A percentile compares a stretch with the other conserved stretches of the same genome.
Conservation (phyloP, 371 early-diverging fungal species). For the Thermomucor indicae-seudaticae region DNA sequence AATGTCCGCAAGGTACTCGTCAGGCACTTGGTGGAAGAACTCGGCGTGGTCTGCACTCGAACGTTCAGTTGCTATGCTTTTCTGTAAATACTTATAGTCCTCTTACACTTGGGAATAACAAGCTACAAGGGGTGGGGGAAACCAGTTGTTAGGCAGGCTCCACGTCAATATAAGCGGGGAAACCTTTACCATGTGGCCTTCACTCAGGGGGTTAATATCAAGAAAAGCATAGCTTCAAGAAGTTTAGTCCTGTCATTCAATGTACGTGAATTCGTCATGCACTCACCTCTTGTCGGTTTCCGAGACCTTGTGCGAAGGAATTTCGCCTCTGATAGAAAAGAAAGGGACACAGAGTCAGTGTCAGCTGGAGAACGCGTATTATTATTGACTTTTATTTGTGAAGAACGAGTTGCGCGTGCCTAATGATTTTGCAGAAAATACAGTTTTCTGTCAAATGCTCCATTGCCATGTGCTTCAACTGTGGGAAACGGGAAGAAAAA, state of each 20-base stretch:
- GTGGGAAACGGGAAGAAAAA: background rate
- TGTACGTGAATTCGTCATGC: background rate
- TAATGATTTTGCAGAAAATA: slow-evolving; percentile 90
- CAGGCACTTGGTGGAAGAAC: slow-evolving; percentile 86
- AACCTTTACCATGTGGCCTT: slow-evolving; percentile 78
- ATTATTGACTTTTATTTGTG: too few species aligned
- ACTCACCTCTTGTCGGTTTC: slow-evolving; percentile 77
- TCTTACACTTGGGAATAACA: slow-evolving; percentile 80
- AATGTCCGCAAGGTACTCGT: slow-evolving; percentile 78
- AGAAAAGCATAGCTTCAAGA: slow-evolving; percentile 59
- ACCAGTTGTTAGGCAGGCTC: too few species aligned
- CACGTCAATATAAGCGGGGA: too few species aligned
- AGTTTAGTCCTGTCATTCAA: background rate
- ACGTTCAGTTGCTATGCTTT: background rate
- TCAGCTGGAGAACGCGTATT: too few species aligned
- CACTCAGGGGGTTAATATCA: slow-evolving; percentile 76
- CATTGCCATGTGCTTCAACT: background rate
- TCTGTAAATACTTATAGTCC: background rate
- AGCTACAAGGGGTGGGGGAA: slow-evolving; percentile 43
- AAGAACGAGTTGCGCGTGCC: slow-evolving; percentile 15
- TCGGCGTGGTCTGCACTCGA: slow-evolving; percentile 74
- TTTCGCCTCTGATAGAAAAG: slow-evolving; percentile 53
- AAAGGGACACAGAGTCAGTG: background rate
- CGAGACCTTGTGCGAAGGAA: slow-evolving; percentile 76
- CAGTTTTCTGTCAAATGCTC: slow-evolving; percentile 50